Conservation (phyloP, 129 eudicot species). For the Artemisia tridentata region DNA sequence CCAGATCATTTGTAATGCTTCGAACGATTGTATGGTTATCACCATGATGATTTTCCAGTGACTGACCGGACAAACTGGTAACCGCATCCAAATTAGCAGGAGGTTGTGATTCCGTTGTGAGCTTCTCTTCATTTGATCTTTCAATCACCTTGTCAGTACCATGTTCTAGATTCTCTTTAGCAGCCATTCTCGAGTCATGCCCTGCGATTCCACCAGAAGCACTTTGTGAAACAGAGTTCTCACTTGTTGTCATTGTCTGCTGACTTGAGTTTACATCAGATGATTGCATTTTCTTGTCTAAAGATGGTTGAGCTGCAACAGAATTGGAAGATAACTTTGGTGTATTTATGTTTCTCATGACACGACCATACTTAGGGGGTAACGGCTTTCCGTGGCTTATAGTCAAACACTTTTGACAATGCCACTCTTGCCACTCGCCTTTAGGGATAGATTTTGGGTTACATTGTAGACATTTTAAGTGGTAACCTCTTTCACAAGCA, state of each 20-base stretch:
- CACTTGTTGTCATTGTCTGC: slow-evolving; percentile 37
- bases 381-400: slow-evolving; percentile 76
- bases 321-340: slow-evolving; percentile 54
- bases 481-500: slow-evolving; percentile 95
- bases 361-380: slow-evolving; percentile 98
- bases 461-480: slow-evolving; percentile 70
- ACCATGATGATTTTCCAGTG: slow-evolving; percentile 19
- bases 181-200: slow-evolving; percentile 25
- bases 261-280: slow-evolving; percentile 42
- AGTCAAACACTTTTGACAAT: slow-evolving; percentile 81
- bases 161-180: slow-evolving; percentile 26
- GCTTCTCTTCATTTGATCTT: slow-evolving; percentile 36
- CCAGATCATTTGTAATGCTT: slow-evolving; percentile 21
- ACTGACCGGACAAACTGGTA: slow-evolving; percentile 7
- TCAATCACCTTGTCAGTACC: slow-evolving; percentile 25
- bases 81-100: slow-evolving; percentile 28
- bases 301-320: slow-evolving; percentile 41
- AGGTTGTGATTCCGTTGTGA: slow-evolving; percentile 28
- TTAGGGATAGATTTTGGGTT: slow-evolving; percentile 60
- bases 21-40: slow-evolving; percentile 19
- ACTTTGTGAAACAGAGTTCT: slow-evolving; percentile 33
- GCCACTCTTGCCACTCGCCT: slow-evolving; percentile 99
- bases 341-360: slow-evolving; percentile 63
- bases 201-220: slow-evolving; percentile 25
- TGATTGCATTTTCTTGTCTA: slow-evolving; percentile 41